Evolutionary conservation across 352 stramenopile species (phyloP).

Genomic region (Pseudoperonospora humuli): DNA sequence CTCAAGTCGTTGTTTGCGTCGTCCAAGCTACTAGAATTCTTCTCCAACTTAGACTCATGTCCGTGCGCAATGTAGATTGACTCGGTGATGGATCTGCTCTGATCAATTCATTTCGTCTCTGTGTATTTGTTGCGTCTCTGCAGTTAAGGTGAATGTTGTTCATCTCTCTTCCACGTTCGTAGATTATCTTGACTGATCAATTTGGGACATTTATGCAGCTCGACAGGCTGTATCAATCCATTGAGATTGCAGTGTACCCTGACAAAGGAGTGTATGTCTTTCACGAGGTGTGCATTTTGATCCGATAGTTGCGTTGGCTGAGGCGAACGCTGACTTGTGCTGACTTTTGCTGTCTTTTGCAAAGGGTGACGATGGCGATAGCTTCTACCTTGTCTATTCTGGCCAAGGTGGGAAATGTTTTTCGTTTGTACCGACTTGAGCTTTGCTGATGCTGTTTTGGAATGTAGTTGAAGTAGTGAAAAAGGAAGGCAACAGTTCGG

Average conservation of each 20-base stretch:
- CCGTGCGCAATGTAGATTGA: too few species aligned
- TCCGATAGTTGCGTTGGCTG: too few species aligned
- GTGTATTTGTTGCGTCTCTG: too few species aligned
- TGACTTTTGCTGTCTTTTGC: slow-evolving; percentile 1
- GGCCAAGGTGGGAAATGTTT: slow-evolving; percentile 44
- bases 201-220: too few species aligned
- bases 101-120: too few species aligned
- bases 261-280: slow-evolving; percentile 55
- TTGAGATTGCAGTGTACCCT: slow-evolving; percentile 38
- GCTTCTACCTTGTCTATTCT: slow-evolving; percentile 72
- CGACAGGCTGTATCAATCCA: too few species aligned
- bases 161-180: too few species aligned
- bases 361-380: slow-evolving; percentile 66
- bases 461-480: slow-evolving; percentile 50
- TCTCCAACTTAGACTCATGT: slow-evolving; percentile 74
- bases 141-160: too few species aligned
- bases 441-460: background rate
- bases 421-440: background rate
- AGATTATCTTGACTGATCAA: too few species aligned
- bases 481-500: slow-evolving; percentile 14
- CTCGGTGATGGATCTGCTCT: too few species aligned
- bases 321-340: too few species aligned
- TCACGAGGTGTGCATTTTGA: slow-evolving; percentile 29
- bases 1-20: slow-evolving; percentile 66
- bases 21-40: slow-evolving; percentile 76